Percentiles rank a stretch among this genome's conserved stretches.
Evolutionary conservation across 176 grass and related monocot species (phyloP).

Genomic region (Oryza glumipatula): DNA sequence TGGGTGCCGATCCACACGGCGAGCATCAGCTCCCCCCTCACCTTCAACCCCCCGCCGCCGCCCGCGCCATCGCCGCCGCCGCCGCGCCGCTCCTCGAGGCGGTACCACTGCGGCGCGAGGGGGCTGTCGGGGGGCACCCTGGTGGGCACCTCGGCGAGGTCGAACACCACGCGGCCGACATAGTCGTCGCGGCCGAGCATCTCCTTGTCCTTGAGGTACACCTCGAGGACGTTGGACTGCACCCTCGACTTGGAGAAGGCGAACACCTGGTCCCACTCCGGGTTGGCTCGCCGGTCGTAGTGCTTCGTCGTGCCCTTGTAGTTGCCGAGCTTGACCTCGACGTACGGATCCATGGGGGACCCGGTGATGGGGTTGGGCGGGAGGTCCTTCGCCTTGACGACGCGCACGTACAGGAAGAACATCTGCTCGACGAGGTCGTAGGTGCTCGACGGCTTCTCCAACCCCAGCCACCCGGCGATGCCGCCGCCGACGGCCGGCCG

Average conservation of each 20-base stretch:
- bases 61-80: slow-evolving; percentile 32
- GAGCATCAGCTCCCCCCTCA: slow-evolving; percentile 84
- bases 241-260: slow-evolving; percentile 87
- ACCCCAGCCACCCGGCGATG: slow-evolving; percentile 59
- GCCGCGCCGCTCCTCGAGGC: slow-evolving; percentile 59
- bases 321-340: slow-evolving; percentile 90
- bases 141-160: slow-evolving; percentile 75
- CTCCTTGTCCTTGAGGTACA: slow-evolving; percentile 83
- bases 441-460: slow-evolving; percentile 90
- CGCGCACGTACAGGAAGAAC: slow-evolving; percentile 95
- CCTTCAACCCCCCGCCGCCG: slow-evolving; percentile 27
- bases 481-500: slow-evolving; percentile 36
- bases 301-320: slow-evolving; percentile 87
- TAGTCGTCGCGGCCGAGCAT: slow-evolving; percentile 91
- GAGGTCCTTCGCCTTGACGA: slow-evolving; percentile 84
- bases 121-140: slow-evolving; percentile 82
- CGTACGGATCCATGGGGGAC: slow-evolving; percentile 72
- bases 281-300: slow-evolving; percentile 61
- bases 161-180: slow-evolving; percentile 75
- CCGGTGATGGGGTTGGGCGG: slow-evolving; percentile 73
- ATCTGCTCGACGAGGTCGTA: slow-evolving; percentile 97
- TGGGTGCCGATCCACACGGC: slow-evolving; percentile 93
- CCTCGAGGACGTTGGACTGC: slow-evolving; percentile 75
- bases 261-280: slow-evolving; percentile 95
- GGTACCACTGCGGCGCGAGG: slow-evolving; percentile 84